Base-by-base conservation (phyloP, 2,329 filamentous ascomycete species). In the Bertia moriformis region DNA sequence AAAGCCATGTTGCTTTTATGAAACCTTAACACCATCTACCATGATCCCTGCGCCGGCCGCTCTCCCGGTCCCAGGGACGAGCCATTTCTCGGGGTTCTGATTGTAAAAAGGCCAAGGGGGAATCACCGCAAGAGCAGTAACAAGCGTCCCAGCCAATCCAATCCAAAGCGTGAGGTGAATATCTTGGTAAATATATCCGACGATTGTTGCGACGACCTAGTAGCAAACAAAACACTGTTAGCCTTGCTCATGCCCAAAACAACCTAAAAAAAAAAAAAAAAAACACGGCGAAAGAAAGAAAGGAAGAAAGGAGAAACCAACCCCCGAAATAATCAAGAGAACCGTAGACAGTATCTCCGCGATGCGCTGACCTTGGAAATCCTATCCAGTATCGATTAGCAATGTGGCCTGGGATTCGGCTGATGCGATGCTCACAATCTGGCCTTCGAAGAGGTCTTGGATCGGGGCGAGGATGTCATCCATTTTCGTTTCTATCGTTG, bases 61-160 rank as follows among this genome's bases (percentile, higher is more conserved):
- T 35, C 52, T 29, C 24, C 24, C 51, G 43, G 54, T 57, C 38
- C 49, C 42, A 46, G 60, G 51, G n/a, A 66, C 64, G 32, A 78
- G 53, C 71, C 73, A 80, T 30, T 57, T 59, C 48, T 73, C 65
- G 14, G 73, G 70, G 44, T 76, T 61, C 49, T 65, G 63, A 53
- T 79, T 79, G 61, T 67, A 79, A 41, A 73, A 62, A 2, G 74
- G 73, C 72, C 73, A 80, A 4, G 73, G 70, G 15, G 75, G 75
- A 4, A 79, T 67, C 38, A 78, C 69, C 24, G 67, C 60, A 39
- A 78, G 47, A 45, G 74, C 73, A 19, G 73, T 71, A 40, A 78
- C 53, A 17, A 67, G 54, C 13, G 71, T 71, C 41, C 75, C 75
- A 4, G 58, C 69, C 37, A 78, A 59, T 19, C 72, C 71, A 42